These are phyloP conservation scores for Pleurotus ostreatus DNA, from an alignment of 768 basidiomycete species.

Conservation along the genomic window DNA sequence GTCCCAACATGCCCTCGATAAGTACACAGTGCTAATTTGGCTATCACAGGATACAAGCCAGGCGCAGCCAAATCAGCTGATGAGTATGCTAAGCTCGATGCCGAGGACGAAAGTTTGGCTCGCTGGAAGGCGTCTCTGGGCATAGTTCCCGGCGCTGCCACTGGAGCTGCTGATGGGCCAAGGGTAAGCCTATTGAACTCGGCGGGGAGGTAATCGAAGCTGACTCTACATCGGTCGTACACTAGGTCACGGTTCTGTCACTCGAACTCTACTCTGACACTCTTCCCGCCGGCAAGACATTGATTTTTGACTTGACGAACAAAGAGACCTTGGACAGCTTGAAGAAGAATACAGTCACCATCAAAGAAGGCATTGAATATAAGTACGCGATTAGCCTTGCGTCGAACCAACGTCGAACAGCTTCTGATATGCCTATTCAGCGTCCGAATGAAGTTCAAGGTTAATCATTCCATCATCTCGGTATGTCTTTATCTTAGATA, in stretches of 20 bases:
- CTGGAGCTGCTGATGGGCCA: conserved; percentile 43
- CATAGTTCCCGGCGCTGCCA: conserved; percentile 51
- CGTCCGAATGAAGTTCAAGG: conserved; percentile 78
- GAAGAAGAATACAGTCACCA: conserved; percentile 75
- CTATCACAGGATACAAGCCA: conserved; percentile 67
- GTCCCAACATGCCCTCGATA: conserved; percentile 8
- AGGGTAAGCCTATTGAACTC: conserved; percentile 46
- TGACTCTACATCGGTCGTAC: conserved; percentile 11
- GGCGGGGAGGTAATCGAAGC: background rate
- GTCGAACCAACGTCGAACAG: conserved; percentile 7
- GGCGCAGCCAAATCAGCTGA: conserved; percentile 66
- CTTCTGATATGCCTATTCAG: conserved; percentile 27
- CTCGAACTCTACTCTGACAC: conserved; percentile 81
- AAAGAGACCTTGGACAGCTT: conserved; percentile 39
- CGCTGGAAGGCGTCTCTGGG: conserved; percentile 97
- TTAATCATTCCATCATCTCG: conserved; percentile 88
- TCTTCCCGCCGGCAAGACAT: conserved; percentile 54
- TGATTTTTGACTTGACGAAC: conserved; percentile 66
- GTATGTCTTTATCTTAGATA: conserved; percentile 32
- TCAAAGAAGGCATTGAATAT: conserved; percentile 88
- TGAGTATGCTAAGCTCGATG: conserved; percentile 83
- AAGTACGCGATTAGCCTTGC: conserved; percentile 46
- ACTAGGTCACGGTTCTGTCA: conserved; percentile 65
- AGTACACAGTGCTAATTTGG: conserved; percentile 9
- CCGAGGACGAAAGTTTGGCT: conserved; percentile 87